phyloP scores from a whole-genome alignment of 345 rosid genomes.

The Eucalyptus lansdowneana region DNA sequence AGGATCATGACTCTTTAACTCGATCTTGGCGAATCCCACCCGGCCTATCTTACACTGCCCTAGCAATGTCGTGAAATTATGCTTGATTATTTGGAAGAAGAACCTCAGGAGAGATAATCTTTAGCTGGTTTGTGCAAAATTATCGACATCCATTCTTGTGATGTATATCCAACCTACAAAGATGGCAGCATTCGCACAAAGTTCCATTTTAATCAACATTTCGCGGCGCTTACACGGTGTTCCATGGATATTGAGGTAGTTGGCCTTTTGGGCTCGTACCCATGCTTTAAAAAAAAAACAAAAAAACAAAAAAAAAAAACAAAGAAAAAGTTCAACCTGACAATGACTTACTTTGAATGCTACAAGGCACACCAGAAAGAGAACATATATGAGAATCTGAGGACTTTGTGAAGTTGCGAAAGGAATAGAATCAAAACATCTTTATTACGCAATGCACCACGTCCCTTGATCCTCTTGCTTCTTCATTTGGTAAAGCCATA shows the following conservation, averaged over 20 bases:
- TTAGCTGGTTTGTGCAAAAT: neutral
- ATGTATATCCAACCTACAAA: neutral
- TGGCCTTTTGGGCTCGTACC: neutral
- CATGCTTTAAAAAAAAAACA: neutral
- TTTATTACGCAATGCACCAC: neutral
- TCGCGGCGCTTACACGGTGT: neutral
- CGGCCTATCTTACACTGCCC: neutral
- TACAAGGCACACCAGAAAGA: neutral
- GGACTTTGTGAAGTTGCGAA: neutral
- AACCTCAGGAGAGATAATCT: neutral
- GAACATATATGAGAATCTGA: neutral
- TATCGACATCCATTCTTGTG: neutral
- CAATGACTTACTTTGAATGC: neutral
- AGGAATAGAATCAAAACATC: neutral
- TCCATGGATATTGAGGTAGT: neutral
- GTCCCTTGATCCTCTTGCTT: neutral
- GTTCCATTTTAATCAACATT: neutral
- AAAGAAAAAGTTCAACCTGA: neutral
- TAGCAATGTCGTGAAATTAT: neutral
- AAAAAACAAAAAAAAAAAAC: neutral
- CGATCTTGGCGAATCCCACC: neutral
- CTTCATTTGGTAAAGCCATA: neutral
- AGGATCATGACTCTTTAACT: neutral
- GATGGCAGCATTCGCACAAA: neutral
- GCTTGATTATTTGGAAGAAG: neutral